Evolutionary conservation across 1,284 basidiomycete species (phyloP), one percentile per base, ranked within the genome.

Genomic region (Cutaneotrichosporon sp.): DNA sequence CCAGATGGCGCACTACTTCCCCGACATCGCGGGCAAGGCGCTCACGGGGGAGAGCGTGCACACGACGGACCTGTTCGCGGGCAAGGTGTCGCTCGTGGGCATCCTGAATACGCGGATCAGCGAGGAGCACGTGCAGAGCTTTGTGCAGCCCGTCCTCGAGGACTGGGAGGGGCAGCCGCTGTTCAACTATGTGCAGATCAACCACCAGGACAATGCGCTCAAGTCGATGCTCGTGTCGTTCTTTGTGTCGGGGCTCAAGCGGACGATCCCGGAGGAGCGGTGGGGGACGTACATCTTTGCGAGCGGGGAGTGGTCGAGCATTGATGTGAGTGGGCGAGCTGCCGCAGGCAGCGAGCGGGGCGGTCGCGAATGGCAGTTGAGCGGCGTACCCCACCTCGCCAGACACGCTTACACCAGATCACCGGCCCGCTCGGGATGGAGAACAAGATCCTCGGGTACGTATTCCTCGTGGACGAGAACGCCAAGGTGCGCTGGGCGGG

Each of bases 381-480:
- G n/a, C n/a, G n/a, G n/a, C n/a, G n/a, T n/a, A n/a, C n/a, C n/a
- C n/a, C n/a, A n/a, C n/a, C n/a, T n/a, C n/a, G n/a, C n/a, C n/a
- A n/a, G n/a, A n/a, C n/a, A 7, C 5, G 29, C 57, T 60, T 25
- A 56, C 38, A 20, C 29, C 87, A 92, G 65, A 74, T 80, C 43
- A 72, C 69, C 27, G 60, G 79, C 22, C 87, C 88, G 1, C 79
- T 97, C 52, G 91, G 91, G 0, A 88, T 97, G 82, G 86, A 87
- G 52, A 99, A 98, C 80, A 89, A 89, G 73, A 88, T 92, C 69
- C 86, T 98, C 34, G 97, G 94, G 4, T 97, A 97, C 73, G 89
- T 95, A 10, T 99, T 90, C 74, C 83, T 99, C 9, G 86, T 98
- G 22, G 95, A 97, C 72, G 85, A 88, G 71, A 86, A 90, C 62